Evolutionary conservation across 306 rosid species (phyloP).

Genomic region (Gillenia trifoliata): DNA sequence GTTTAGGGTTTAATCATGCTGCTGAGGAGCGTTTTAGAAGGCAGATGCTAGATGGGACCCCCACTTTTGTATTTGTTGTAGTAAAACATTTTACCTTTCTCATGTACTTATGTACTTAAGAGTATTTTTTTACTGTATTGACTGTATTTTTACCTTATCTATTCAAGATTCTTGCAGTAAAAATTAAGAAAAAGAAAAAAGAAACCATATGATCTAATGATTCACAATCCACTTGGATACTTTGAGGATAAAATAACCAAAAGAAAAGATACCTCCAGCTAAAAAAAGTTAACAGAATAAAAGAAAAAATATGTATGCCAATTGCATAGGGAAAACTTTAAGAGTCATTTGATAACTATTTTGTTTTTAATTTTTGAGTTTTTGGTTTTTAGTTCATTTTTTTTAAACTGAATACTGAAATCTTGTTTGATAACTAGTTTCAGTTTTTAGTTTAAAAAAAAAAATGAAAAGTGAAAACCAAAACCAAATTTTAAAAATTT

Average conservation of each 20-base stretch:
- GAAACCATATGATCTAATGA: too few species aligned
- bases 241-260: not conserved
- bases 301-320: not conserved
- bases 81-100: not conserved
- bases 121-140: not conserved
- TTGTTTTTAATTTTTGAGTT: too few species aligned
- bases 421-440: too few species aligned
- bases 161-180: not conserved
- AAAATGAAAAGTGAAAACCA: too few species aligned
- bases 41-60: conserved; percentile 3
- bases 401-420: too few species aligned
- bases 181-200: not conserved
- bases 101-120: not conserved
- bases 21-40: conserved; percentile 1
- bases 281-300: not conserved
- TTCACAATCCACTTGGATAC: not conserved
- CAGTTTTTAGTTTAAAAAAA: too few species aligned
- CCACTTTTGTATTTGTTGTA: not conserved
- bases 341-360: too few species aligned
- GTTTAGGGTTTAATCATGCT: not conserved
- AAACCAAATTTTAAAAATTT: too few species aligned
- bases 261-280: not conserved
- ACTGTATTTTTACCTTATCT: not conserved
- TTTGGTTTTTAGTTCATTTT: too few species aligned
- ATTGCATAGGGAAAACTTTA: too few species aligned